Conservation (phyloP, 2,329 filamentous ascomycete species). For the Trichoderma sp. region DNA sequence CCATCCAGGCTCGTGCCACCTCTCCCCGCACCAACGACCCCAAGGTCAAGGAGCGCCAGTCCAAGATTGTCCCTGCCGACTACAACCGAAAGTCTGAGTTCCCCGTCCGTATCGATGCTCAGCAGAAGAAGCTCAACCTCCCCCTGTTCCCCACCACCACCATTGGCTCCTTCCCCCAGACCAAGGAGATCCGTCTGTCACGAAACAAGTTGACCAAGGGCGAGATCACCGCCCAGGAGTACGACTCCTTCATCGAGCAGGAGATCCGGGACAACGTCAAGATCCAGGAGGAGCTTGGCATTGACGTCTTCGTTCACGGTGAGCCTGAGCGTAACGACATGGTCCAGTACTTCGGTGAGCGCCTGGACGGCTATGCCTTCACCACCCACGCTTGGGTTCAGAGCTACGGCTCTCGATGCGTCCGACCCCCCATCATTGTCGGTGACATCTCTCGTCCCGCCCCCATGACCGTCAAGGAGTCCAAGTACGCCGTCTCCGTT, state of each 20-base stretch:
- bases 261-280: slow-evolving; percentile 94
- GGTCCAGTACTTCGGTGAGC: slow-evolving; percentile 99
- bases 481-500: slow-evolving; percentile 94
- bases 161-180: slow-evolving; percentile 99
- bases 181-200: slow-evolving; percentile 94
- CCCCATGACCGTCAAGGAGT: slow-evolving; percentile 99
- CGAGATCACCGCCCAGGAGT: slow-evolving; percentile 87
- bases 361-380: slow-evolving; percentile 94
- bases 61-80: slow-evolving; percentile 76
- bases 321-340: slow-evolving; percentile 99
- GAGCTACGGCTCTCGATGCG: slow-evolving; percentile 96
- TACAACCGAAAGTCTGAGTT: slow-evolving; percentile 94
- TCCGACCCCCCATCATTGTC: slow-evolving; percentile 96
- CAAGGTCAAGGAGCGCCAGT: slow-evolving; percentile 93
- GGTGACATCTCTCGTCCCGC: slow-evolving; percentile 96
- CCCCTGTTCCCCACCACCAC: slow-evolving; percentile 98
- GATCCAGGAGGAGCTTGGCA: slow-evolving; percentile 96
- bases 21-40: slow-evolving; percentile 97
- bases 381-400: slow-evolving; percentile 99
- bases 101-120: slow-evolving; percentile 77
- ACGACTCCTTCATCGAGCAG: slow-evolving; percentile 99
- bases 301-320: slow-evolving; percentile 97
- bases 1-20: slow-evolving; percentile 82
- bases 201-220: slow-evolving; percentile 99
- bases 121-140: slow-evolving; percentile 89